Evolutionary conservation across 129 eudicot genomes (phyloP).

Genomic region (Lactuca saligna): DNA sequence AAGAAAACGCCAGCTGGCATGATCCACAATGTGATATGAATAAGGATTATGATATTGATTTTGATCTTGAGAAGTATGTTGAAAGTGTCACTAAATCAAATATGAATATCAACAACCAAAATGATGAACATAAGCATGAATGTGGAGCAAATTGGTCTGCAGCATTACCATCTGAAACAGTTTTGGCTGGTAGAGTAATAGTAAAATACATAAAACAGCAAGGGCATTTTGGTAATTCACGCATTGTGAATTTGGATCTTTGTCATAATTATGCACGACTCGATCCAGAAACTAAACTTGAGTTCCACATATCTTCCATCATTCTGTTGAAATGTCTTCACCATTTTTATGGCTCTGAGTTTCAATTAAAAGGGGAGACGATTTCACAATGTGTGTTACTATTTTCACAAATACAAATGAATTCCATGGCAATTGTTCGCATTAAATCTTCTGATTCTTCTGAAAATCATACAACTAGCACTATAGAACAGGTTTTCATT

Average conservation of each 20-base stretch:
- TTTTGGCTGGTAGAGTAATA: slow-evolving; percentile 74
- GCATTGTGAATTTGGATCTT: slow-evolving; percentile 58
- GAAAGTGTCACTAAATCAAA: slow-evolving; percentile 40
- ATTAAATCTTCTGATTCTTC: slow-evolving; percentile 48
- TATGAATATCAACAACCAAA: slow-evolving; percentile 31
- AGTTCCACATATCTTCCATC: slow-evolving; percentile 70
- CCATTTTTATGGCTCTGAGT: slow-evolving; percentile 35
- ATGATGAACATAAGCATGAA: slow-evolving; percentile 74
- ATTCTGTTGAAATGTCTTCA: slow-evolving; percentile 66
- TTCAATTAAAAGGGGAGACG: slow-evolving; percentile 40
- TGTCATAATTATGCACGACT: slow-evolving; percentile 65
- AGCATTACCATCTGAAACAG: slow-evolving; percentile 78
- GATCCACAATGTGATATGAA: slow-evolving; percentile 16
- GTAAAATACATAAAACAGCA: slow-evolving; percentile 49
- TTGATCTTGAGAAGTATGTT: slow-evolving; percentile 51
- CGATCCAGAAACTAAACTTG: slow-evolving; percentile 57
- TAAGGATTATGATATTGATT: slow-evolving; percentile 28
- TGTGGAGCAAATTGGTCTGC: slow-evolving; percentile 92
- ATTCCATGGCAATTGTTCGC: slow-evolving; percentile 84
- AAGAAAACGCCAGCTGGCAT: slow-evolving; percentile 59
- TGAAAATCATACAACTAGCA: slow-evolving; percentile 47
- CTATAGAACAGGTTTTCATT: slow-evolving; percentile 71
- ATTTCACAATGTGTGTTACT: slow-evolving; percentile 72
- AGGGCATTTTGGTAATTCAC: slow-evolving; percentile 29
- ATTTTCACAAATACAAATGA: slow-evolving; percentile 75